Base-by-base conservation (phyloP, 768 basidiomycete genomes). In the Russula abietina region DNA sequence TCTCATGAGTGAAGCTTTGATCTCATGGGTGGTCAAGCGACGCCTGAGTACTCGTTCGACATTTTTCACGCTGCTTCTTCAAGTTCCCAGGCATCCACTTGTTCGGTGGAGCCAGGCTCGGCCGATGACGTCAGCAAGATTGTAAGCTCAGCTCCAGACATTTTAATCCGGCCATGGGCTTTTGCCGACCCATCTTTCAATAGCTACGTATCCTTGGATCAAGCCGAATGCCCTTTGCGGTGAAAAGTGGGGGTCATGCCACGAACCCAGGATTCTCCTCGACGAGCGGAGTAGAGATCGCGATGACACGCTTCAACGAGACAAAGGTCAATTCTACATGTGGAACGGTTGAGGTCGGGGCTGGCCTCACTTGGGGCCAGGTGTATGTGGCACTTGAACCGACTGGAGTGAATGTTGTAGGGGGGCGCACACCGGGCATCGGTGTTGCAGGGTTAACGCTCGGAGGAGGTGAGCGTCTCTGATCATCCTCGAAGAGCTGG, bases 71-170 rank as follows among this genome's bases (percentile, higher is more conserved):
- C 45, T 11, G 49, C 61, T 0, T 11, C 17, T 10, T 65, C 66
- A 1, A 67, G 57, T 11, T 38, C 45, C 5, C 17, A 66, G 41
- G 33, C 17, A 1, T 58, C 65, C 5, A 24, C 32, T 2, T 68
- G 67, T 51, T 66, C 65, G 2, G 67, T 68, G 11, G 67, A 68
- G 39, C 67, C 67, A 0, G 65, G 67, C 11, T 62, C 55, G 2
- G 61, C 65, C 1, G 61, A 58, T 19, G 67, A 68, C 24, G 51
- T 68, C 24, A 58, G 65, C 36, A 32, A 41, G 32, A 61, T 65
- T 16, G 66, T 67, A 45, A 4, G 66, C 36, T n/a, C n/a, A n/a
- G n/a, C n/a, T n/a, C n/a, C n/a, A n/a, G n/a, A n/a, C n/a, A n/a
- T n/a, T n/a, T n/a, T n/a, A n/a, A n/a, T n/a, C n/a, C n/a, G n/a